These are phyloP conservation scores for Suillus paluster DNA, from an alignment of 768 basidiomycete genomes.

Conservation along the genomic window DNA sequence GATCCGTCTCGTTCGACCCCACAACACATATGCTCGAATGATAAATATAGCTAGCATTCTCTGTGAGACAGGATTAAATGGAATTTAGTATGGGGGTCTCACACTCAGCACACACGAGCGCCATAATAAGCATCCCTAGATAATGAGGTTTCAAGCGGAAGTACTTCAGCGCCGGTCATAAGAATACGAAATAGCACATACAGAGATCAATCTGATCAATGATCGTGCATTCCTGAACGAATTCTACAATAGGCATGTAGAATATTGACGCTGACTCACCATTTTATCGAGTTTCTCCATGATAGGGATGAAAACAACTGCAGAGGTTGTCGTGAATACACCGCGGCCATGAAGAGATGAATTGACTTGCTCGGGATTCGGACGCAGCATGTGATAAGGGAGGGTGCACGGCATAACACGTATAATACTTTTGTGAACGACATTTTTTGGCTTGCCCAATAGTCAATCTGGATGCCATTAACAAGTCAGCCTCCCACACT, in stretches of 20 bases:
- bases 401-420: background rate
- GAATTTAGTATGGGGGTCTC: background rate
- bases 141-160: background rate
- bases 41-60: background rate
- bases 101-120: background rate
- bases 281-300: background rate
- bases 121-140: background rate
- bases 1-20: background rate
- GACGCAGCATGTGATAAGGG: background rate
- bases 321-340: background rate
- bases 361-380: background rate
- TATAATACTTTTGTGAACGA: background rate
- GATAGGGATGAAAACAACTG: background rate
- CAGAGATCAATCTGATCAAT: background rate
- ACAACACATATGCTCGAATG: background rate
- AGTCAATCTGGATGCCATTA: background rate
- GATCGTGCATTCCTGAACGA: background rate
- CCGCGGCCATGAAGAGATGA: background rate
- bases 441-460: background rate
- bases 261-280: background rate
- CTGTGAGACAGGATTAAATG: background rate
- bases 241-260: background rate
- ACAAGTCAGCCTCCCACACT: background rate
- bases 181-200: background rate
- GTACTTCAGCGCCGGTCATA: background rate